phyloP scores from a whole-genome alignment of 164 flowering plant species.

The Pachysandra terminalis region DNA sequence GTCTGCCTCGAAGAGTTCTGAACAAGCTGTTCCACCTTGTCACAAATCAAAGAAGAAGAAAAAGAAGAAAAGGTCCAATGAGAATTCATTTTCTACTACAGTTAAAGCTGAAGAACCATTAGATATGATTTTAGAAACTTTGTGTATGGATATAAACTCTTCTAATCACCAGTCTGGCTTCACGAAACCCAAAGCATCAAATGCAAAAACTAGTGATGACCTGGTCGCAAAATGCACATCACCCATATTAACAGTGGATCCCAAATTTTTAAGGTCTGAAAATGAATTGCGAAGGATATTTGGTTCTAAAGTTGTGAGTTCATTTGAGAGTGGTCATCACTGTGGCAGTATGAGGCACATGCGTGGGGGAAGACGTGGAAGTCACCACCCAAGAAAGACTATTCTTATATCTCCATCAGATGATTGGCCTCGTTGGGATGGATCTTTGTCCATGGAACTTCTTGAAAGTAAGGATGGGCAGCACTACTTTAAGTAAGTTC shows the following conservation, averaged over 20 bases:
- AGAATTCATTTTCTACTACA: constrained; percentile 20
- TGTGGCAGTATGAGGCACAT: constrained; percentile 58
- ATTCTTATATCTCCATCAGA: constrained; percentile 66
- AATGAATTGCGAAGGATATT: constrained; percentile 87
- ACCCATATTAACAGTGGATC: constrained; percentile 56
- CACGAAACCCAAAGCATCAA: constrained; percentile 21
- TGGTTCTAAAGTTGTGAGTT: constrained; percentile 89
- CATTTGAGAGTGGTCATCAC: constrained; percentile 60
- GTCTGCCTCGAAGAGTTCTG: constrained; percentile 16
- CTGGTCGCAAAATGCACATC: constrained; percentile 23
- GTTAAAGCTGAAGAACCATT: constrained; percentile 27
- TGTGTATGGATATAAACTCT: constrained; percentile 35
- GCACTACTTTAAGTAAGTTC: constrained; percentile 59
- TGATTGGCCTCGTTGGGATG: constrained; percentile 95
- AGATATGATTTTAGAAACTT: constrained; percentile 41
- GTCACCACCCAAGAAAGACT: constrained; percentile 52
- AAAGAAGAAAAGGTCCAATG: constrained; percentile 60
- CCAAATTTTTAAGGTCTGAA: constrained; percentile 77
- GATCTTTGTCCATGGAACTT: constrained; percentile 81
- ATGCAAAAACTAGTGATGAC: constrained; percentile 16
- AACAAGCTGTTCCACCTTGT: constrained; percentile 18
- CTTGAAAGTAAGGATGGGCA: constrained; percentile 61
- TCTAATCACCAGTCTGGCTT: constrained; percentile 22
- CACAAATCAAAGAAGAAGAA: constrained; percentile 68
- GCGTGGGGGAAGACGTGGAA: constrained; percentile 77